These are phyloP conservation scores for Floccularia luteovirens DNA, from an alignment of 768 basidiomycete species.

Conservation along the genomic window DNA sequence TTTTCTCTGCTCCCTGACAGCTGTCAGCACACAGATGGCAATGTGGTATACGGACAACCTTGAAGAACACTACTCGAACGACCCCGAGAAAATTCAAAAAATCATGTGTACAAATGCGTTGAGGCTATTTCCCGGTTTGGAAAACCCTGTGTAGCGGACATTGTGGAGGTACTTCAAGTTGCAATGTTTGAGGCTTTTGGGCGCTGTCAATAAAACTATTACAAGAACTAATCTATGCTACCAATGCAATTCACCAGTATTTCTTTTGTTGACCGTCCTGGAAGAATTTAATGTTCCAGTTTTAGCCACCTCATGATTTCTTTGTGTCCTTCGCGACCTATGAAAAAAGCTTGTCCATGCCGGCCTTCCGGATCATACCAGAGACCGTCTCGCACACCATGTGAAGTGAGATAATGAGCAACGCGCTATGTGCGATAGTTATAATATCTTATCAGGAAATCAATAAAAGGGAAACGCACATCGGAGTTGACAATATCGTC, in stretches of 20 bases:
- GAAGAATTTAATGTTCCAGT: constrained; percentile 12
- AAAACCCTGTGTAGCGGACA: neutral
- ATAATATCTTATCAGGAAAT: neutral
- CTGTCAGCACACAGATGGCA: constrained; percentile 47
- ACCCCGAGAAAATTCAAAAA: constrained; percentile 28
- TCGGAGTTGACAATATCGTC: constrained; percentile 74
- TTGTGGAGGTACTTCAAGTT: too few relatives aligned
- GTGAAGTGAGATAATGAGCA: constrained; percentile 64
- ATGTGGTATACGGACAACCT: constrained; percentile 56
- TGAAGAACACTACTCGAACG: constrained; percentile 35
- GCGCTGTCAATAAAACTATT: neutral
- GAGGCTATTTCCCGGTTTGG: constrained; percentile 37
- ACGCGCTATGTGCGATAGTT: constrained; percentile 42
- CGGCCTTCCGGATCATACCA: constrained; percentile 54
- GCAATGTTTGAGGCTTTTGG: too few relatives aligned
- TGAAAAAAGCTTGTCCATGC: constrained; percentile 56
- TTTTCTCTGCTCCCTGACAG: constrained; percentile 24
- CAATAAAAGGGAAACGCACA: constrained; percentile 27
- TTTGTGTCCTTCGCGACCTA: constrained; percentile 41
- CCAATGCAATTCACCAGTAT: too few relatives aligned
- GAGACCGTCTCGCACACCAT: constrained; percentile 63
- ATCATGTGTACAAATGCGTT: constrained; percentile 46
- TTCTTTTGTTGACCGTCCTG: too few relatives aligned
- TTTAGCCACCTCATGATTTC: constrained; percentile 60
- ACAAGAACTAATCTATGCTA: neutral